Percentiles rank a stretch among this genome's conserved stretches.
phyloP scores from a whole-genome alignment of 2,329 filamentous ascomycete genomes.

The Pseudocercospora musae region DNA sequence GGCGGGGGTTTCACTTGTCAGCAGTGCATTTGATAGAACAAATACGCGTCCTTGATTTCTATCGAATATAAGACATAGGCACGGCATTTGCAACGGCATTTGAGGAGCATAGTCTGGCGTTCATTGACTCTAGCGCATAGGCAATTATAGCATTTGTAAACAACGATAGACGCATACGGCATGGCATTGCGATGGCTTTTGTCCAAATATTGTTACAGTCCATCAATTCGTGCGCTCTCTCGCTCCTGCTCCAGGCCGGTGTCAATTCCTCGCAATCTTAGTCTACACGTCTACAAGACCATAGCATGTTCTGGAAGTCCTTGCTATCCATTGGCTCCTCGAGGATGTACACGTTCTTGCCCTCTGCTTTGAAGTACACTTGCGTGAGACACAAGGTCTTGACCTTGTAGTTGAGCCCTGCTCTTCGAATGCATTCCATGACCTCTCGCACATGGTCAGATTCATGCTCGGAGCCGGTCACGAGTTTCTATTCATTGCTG shows the following conservation, averaged over 20 bases:
- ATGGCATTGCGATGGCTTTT: no score
- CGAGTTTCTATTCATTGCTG: not conserved
- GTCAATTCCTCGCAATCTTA: not conserved
- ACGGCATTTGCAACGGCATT: no score
- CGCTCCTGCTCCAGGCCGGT: no score
- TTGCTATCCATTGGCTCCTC: not conserved
- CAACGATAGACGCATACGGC: no score
- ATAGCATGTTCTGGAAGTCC: not conserved
- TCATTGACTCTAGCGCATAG: no score
- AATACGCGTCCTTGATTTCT: no score
- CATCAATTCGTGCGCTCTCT: no score
- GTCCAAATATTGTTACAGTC: no score
- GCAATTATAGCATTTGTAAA: no score
- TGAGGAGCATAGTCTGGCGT: no score
- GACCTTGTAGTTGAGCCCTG: not conserved
- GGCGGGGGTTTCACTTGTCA: not conserved
- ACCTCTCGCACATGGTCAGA: not conserved
- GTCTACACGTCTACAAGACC: not conserved
- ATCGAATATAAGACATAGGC: no score
- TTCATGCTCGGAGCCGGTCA: not conserved
- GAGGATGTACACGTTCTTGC: not conserved
- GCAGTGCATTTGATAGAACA: not conserved
- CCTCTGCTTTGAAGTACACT: no score
- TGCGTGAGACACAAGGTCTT: not conserved
- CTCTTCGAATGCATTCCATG: not conserved